Evolutionary conservation across 345 rosid genomes (phyloP).

Genomic region (Camelina laxa): DNA sequence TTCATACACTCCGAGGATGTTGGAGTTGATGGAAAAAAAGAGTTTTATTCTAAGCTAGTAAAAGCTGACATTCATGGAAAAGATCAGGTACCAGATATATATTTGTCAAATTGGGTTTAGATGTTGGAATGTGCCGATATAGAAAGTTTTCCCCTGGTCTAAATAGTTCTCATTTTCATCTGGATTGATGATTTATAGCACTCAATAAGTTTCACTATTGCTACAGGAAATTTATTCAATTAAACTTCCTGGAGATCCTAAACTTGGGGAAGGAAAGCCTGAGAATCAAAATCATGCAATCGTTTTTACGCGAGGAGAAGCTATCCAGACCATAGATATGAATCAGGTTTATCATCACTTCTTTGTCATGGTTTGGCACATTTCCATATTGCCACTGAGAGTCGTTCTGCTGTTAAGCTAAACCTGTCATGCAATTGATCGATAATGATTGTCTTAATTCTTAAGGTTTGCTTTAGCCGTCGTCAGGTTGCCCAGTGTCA

Average conservation of each 20-base stretch:
- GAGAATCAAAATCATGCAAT: conserved; percentile 99
- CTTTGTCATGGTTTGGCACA: conserved; percentile 18
- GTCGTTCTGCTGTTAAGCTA: conserved; percentile 3
- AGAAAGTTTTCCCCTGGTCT: background rate
- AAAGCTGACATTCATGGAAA: conserved; percentile 98
- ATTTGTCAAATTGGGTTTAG: conserved; percentile 20
- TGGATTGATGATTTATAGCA: conserved; percentile 7
- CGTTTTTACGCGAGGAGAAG: conserved; percentile 95
- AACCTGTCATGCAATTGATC: conserved; percentile 21
- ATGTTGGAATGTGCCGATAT: conserved; percentile 27
- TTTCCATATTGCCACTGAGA: conserved; percentile 6
- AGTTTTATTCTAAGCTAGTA: conserved; percentile 87
- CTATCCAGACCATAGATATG: conserved; percentile 98
- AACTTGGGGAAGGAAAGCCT: conserved; percentile 99
- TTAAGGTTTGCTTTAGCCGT: conserved; percentile 23
- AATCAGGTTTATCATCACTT: conserved; percentile 70
- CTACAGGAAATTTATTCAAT: conserved; percentile 88
- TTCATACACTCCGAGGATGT: conserved; percentile 92
- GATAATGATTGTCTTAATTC: conserved; percentile 28
- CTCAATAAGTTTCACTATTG: conserved; percentile 13
- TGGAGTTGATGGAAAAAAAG: conserved; percentile 65
- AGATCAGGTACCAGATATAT: conserved; percentile 74
- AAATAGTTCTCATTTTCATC: conserved; percentile 14
- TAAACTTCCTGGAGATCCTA: conserved; percentile 96
- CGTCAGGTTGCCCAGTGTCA: conserved; percentile 12